Base-by-base conservation (phyloP, 1,284 basidiomycete species). In the Mycosarcoma mackinlayi region DNA sequence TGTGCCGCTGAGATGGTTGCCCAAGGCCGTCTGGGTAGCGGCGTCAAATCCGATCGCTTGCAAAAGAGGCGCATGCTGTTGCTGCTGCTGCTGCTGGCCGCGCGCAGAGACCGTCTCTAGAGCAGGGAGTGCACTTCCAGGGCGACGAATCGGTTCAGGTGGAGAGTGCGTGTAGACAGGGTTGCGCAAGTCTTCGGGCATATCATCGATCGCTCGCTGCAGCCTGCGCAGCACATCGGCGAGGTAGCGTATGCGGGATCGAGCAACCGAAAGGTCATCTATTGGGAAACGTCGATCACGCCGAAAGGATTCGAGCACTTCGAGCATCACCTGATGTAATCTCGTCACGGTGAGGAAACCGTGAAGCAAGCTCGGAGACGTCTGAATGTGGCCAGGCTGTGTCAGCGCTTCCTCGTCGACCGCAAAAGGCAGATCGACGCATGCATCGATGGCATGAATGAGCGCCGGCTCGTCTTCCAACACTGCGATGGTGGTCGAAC, bases 401-500 rank as follows among this genome's bases (percentile, higher is more conserved):
- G 48, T 47, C 21, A 76, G 50, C 23, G 44, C 50, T 41, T 76
- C 63, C 31, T 76, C 74, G 27, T 73, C 71, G n/a, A 73, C 51
- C 16, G 74, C 71, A 1, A 64, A 53, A 16, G 74, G 72, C 35
- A 73, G 27, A 3, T 73, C 66, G 25, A 76, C 66, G 23, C 66
- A 70, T 13, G 57, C 62, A 42, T 76, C 74, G 28, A 55, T 65
- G 23, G 62, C 67, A 21, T 70, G 67, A 19, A 76, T 64, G 41
- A 69, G 39, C 16, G 62, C 62, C 13, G 74, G 74, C 45, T 74
- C 61, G 40, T 76, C 65, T 23, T 71, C 60, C 46, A 76, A 35
- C 48, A 76, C 38, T 5, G 71, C 68, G 9, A 76, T 68, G 21
- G 71, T 76, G 8, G 70, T 76, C 30, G 68, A 70, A 53, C 63